Conservation (phyloP, 441 rosid genomes). For the Aquilaria agallochum region DNA sequence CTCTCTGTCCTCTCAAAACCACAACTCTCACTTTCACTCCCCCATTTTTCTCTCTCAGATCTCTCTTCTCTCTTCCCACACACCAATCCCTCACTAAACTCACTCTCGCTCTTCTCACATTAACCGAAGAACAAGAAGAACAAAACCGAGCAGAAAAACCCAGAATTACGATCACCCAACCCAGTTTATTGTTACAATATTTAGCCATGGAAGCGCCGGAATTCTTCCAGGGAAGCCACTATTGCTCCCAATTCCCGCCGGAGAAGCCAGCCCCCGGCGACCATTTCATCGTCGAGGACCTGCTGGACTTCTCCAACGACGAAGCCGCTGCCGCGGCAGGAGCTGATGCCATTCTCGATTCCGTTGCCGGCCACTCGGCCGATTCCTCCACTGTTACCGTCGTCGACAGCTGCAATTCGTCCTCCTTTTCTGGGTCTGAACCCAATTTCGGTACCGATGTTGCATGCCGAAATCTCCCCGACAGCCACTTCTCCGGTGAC, state of each 20-base stretch:
- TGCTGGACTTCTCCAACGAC: conserved; percentile 80
- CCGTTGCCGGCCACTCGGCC: conserved; percentile 32
- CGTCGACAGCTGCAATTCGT: conserved; percentile 63
- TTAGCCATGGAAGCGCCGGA: conserved; percentile 50
- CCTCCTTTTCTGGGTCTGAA: conserved; percentile 44
- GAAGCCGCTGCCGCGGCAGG: conserved; percentile 39
- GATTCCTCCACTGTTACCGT: conserved; percentile 60
- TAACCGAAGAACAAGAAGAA: neutral
- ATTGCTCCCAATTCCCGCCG: conserved; percentile 34
- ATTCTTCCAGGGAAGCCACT: conserved; percentile 37
- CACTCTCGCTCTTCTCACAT: neutral
- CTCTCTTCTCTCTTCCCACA: conserved; percentile 18
- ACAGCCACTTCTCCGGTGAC: conserved; percentile 53
- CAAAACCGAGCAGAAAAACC: neutral
- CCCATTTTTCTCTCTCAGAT: conserved; percentile 23
- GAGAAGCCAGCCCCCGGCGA: conserved; percentile 41
- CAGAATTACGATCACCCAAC: neutral
- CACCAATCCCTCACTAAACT: conserved; percentile 26
- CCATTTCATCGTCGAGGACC: conserved; percentile 86
- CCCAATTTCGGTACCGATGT: conserved; percentile 31
- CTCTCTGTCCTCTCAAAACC: conserved; percentile 37
- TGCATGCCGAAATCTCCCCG: conserved; percentile 33
- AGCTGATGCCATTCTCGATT: conserved; percentile 12
- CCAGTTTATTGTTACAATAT: too few relatives aligned
- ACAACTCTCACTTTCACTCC: conserved; percentile 21